Conservation (phyloP, 2,329 filamentous ascomycete species). For the Diaporthe amygdali region DNA sequence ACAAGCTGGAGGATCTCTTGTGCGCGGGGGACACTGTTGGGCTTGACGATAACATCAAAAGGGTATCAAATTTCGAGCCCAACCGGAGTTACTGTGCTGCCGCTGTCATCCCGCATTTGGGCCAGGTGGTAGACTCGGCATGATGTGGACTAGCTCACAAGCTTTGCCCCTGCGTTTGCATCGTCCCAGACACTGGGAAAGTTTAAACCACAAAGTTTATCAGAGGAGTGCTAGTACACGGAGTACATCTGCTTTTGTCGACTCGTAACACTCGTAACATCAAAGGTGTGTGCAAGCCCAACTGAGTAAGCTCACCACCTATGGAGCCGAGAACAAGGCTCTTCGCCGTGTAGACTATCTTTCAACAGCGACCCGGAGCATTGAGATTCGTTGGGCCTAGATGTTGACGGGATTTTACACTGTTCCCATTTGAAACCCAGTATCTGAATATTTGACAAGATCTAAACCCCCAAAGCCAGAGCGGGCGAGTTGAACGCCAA, state of each 20-base stretch:
- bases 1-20: not conserved
- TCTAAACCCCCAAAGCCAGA: slow-evolving; percentile 4
- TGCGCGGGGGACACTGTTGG: not conserved
- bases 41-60: not conserved
- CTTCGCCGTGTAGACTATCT: not conserved
- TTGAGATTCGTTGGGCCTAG: not conserved
- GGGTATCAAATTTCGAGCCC: not conserved
- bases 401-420: not conserved
- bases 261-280: not conserved
- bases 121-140: not conserved
- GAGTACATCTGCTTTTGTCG: not conserved
- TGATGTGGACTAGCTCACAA: not conserved
- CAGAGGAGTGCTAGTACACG: not conserved
- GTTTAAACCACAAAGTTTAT: not conserved
- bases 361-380: not conserved
- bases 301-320: not conserved
- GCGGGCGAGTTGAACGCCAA: slow-evolving; percentile 24
- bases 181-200: slow-evolving; percentile 1
- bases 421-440: not conserved
- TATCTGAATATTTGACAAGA: not conserved
- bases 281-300: not conserved
- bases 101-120: not conserved
- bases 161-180: not conserved
- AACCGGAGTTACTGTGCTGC: not conserved
- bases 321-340: not conserved